phyloP scores from a whole-genome alignment of 176 grass and related monocot genomes.

The Poa annua region DNA sequence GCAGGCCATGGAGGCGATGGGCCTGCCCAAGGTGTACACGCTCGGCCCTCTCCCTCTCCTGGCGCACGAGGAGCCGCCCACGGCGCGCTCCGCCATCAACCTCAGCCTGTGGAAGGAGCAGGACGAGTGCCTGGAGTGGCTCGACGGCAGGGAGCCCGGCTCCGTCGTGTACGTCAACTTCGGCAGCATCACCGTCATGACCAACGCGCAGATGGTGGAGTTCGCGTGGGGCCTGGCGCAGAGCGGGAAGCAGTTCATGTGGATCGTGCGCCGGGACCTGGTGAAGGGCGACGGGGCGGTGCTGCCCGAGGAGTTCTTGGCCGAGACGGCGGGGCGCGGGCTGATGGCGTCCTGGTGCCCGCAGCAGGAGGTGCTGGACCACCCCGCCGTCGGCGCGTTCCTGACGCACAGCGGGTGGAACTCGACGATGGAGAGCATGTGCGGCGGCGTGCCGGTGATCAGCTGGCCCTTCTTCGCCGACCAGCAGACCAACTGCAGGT shows the following conservation, averaged over 20 bases:
- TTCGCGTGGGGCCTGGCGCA: slow-evolving; percentile 88
- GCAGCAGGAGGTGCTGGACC: slow-evolving; percentile 73
- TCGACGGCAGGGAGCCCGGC: slow-evolving; percentile 41
- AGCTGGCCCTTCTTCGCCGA: slow-evolving; percentile 92
- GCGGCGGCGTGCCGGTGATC: slow-evolving; percentile 72
- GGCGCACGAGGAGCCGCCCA: slow-evolving; percentile 46
- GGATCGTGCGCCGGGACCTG: slow-evolving; percentile 76
- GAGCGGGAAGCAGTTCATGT: slow-evolving; percentile 67
- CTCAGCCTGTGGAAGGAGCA: slow-evolving; percentile 81
- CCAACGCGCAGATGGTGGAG: slow-evolving; percentile 60
- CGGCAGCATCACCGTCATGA: slow-evolving; percentile 79
- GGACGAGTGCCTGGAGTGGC: slow-evolving; percentile 57
- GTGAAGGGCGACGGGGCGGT: slow-evolving; percentile 61
- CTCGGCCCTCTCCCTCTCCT: slow-evolving; percentile 66
- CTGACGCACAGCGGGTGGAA: slow-evolving; percentile 88
- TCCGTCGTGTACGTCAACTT: slow-evolving; percentile 92
- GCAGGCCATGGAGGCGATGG: slow-evolving; percentile 46
- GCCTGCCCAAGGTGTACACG: slow-evolving; percentile 55
- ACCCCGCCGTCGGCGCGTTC: slow-evolving; percentile 66
- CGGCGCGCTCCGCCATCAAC: slow-evolving; percentile 36
- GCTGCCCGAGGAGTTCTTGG: slow-evolving; percentile 62
- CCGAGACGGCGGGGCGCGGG: slow-evolving; percentile 54
- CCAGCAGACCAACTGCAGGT: slow-evolving; percentile 78
- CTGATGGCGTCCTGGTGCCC: slow-evolving; percentile 71
- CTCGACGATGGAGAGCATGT: slow-evolving; percentile 70